These are phyloP conservation scores for Podospora didyma DNA, from an alignment of 495 filamentous ascomycete genomes.

Conservation along the genomic window DNA sequence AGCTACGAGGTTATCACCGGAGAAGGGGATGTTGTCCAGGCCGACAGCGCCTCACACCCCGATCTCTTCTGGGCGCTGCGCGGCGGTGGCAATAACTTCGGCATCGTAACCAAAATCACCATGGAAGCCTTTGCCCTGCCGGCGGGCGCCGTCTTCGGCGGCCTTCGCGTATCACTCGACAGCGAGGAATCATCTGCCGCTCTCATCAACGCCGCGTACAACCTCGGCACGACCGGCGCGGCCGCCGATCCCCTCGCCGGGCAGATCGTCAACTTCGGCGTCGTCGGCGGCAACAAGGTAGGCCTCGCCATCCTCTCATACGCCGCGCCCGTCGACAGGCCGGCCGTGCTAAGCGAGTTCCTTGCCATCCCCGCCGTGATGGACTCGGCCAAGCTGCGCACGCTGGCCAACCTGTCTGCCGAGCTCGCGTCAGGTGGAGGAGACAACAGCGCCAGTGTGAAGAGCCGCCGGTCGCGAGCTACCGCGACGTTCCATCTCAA, in stretches of 20 bases:
- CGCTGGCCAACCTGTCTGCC: neutral
- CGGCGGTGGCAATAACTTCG: constrained; percentile 58
- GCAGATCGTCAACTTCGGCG: neutral
- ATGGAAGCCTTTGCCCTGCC: neutral
- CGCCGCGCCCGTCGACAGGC: neutral
- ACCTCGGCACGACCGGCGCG: neutral
- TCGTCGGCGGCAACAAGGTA: neutral
- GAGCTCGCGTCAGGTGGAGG: neutral
- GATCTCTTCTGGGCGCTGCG: constrained; percentile 57
- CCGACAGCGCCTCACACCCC: neutral
- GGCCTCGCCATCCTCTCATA: neutral
- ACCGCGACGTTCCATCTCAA: neutral
- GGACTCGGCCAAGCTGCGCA: neutral
- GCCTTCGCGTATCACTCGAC: neutral
- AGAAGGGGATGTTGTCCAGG: neutral
- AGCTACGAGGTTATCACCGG: neutral
- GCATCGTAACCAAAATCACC: constrained; percentile 40
- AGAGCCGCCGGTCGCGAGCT: neutral
- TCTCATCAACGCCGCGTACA: neutral
- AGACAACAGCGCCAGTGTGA: neutral
- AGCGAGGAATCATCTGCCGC: neutral
- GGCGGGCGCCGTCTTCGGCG: neutral
- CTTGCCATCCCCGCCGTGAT: neutral
- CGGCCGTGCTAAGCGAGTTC: neutral
- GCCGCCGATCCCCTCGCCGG: neutral